A percentile compares a stretch with the other conserved stretches of the same genome.
These are phyloP conservation scores for Malus sylvestris DNA, from an alignment of 306 rosid species.

Conservation along the genomic window DNA sequence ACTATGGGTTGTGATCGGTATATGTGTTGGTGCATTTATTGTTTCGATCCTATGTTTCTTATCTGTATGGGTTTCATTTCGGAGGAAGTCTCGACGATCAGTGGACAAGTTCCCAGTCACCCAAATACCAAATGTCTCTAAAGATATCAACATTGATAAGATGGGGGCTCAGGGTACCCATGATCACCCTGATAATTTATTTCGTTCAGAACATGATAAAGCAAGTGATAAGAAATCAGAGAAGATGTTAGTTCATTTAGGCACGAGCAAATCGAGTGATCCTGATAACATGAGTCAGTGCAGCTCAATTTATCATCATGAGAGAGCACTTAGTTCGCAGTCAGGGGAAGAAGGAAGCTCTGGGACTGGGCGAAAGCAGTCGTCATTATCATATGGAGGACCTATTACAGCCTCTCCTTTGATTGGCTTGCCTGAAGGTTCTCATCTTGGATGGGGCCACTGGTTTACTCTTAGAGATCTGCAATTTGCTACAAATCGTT, in stretches of 20 bases:
- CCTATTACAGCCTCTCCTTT: conserved; percentile 73
- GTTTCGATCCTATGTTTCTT: conserved; percentile 62
- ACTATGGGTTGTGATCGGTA: conserved; percentile 75
- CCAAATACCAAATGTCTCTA: conserved; percentile 78
- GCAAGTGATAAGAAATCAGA: conserved; percentile 56
- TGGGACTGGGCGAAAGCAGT: conserved; percentile 56
- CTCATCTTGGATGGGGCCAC: conserved; percentile 99
- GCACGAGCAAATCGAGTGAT: conserved; percentile 58
- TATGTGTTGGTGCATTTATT: conserved; percentile 82
- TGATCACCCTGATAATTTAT: conserved; percentile 42
- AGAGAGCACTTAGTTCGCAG: conserved; percentile 68
- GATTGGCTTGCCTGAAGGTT: conserved; percentile 81
- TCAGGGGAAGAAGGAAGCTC: conserved; percentile 92
- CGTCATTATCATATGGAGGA: conserved; percentile 48
- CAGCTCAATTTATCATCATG: conserved; percentile 75
- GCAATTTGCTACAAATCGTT: conserved; percentile 63
- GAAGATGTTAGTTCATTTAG: conserved; percentile 52
- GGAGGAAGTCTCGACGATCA: conserved; percentile 72
- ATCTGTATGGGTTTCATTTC: conserved; percentile 72
- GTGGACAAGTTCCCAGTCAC: conserved; percentile 43
- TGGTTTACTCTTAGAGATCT: conserved; percentile 98
- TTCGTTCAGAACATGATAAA: conserved; percentile 42
- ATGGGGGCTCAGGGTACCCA: conserved; percentile 54
- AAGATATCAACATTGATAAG: conserved; percentile 79
- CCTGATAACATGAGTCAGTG: conserved; percentile 70